Conservation (phyloP, 805 yeast genomes). For the Saturnispora hagleri region DNA sequence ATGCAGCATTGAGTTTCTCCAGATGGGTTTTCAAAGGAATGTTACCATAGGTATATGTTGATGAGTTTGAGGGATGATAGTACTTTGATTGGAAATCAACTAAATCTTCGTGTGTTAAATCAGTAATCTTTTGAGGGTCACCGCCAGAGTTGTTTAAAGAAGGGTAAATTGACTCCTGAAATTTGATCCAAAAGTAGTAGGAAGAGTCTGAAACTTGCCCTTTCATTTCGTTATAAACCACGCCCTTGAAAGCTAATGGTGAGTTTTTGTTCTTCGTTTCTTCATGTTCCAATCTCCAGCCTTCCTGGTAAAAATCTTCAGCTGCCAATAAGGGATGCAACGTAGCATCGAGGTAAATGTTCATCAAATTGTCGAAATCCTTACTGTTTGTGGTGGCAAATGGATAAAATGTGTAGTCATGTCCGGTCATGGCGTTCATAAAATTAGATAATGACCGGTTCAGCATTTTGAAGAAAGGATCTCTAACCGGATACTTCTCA, state of each 20-base stretch:
- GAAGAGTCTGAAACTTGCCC: conserved; percentile 90
- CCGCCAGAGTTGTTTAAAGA: conserved; percentile 89
- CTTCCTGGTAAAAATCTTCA: conserved; percentile 89
- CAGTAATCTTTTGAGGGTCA: conserved; percentile 75
- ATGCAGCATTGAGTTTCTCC: conserved; percentile 42
- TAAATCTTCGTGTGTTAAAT: conserved; percentile 64
- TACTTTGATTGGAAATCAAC: conserved; percentile 62
- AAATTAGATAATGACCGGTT: conserved; percentile 90
- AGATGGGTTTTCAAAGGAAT: conserved; percentile 57
- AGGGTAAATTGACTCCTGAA: conserved; percentile 77
- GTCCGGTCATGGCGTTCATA: conserved; percentile 99
- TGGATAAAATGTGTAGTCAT: conserved; percentile 92
- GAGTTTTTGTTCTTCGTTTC: conserved; percentile 45
- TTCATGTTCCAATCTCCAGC: conserved; percentile 89
- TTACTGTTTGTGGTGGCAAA: conserved; percentile 85
- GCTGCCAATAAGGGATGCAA: conserved; percentile 68
- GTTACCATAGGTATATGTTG: conserved; percentile 81
- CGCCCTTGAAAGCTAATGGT: conserved; percentile 80
- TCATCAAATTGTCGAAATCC: conserved; percentile 77
- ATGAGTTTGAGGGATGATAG: conserved; percentile 88
- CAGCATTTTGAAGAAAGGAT: conserved; percentile 96
- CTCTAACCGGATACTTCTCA: conserved; percentile 82
- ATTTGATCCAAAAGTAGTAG: conserved; percentile 76
- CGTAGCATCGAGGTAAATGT: conserved; percentile 82
- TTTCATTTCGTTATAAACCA: conserved; percentile 96